These are phyloP conservation scores for Pichia sp. DNA, from an alignment of 1,139 yeast species.

Conservation along the genomic window DNA sequence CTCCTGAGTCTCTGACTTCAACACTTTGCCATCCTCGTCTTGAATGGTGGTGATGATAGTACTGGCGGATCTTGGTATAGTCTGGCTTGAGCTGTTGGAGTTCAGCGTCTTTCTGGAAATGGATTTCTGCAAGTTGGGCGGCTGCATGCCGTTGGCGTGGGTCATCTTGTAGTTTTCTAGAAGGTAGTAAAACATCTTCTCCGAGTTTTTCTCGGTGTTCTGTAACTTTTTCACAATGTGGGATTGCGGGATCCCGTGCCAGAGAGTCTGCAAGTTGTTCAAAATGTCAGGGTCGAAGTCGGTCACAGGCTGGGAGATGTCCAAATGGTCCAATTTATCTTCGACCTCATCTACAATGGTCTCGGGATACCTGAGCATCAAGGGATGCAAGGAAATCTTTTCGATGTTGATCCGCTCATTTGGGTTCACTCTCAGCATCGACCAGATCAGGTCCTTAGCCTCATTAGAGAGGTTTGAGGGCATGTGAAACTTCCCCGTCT, in stretches of 20 bases:
- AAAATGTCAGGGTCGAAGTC: slow-evolving; percentile 59
- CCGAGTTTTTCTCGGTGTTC: slow-evolving; percentile 59
- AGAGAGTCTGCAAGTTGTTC: slow-evolving; percentile 64
- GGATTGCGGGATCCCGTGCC: slow-evolving; percentile 64
- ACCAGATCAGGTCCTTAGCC: slow-evolving; percentile 65
- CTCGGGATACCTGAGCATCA: slow-evolving; percentile 51
- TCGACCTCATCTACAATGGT: slow-evolving; percentile 32
- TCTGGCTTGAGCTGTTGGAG: neutral
- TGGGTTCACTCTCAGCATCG: slow-evolving; percentile 81
- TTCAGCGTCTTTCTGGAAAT: slow-evolving; percentile 12
- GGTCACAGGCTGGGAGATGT: slow-evolving; percentile 26
- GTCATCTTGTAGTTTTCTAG: slow-evolving; percentile 52
- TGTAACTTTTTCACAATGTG: slow-evolving; percentile 55
- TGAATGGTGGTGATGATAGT: slow-evolving; percentile 42
- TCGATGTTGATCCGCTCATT: slow-evolving; percentile 68
- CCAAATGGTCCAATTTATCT: slow-evolving; percentile 35
- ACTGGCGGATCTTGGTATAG: slow-evolving; percentile 37
- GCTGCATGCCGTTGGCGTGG: slow-evolving; percentile 28
- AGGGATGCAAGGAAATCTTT: slow-evolving; percentile 73
- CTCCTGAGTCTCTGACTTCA: slow-evolving; percentile 24
- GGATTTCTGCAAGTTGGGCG: slow-evolving; percentile 14
- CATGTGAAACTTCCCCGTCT: slow-evolving; percentile 70
- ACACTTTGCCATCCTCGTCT: slow-evolving; percentile 36
- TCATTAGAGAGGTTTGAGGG: slow-evolving; percentile 61
- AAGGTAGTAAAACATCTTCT: slow-evolving; percentile 71